Evolutionary conservation across 2,329 filamentous ascomycete genomes (phyloP), one percentile per base, ranked within the genome.

Genomic region (Phialocephala subalpina): DNA sequence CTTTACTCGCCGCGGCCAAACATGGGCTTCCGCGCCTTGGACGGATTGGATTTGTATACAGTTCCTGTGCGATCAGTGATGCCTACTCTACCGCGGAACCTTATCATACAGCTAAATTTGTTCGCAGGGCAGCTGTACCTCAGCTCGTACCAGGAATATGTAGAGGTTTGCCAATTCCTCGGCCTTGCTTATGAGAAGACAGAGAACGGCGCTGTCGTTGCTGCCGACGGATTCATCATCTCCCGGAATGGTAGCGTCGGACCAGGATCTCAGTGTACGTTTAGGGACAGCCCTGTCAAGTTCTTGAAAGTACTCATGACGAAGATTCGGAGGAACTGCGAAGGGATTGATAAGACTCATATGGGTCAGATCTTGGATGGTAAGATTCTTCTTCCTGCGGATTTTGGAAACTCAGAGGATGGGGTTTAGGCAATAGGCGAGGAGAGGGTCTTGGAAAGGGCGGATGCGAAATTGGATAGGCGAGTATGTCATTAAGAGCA

Each of bases 111-210:
- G 63, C 80, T 93, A 0, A 90, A 90, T 52, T 77, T 93, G 0
- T 92, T 93, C 62, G 81, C 91, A 0, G 91, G 90, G 0, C 88
- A 91, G 63, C 80, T 92, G 0, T 93, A 92, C 69, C 79, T 92
- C 11, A 75, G 74, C 0, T 82, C 80, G 0, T 85, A 81, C 52
- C 65, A 77, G 0, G 84, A 91, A 61, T 93, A 92, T 67, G 68
- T n/a, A 6, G 33, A 38, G 22, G 22, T 62, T 1, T 69, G 87
- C 66, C 73, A 78, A 0, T 83, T 82, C 49, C 77, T 92, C 0
- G 84, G 87, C 0, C 72, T 91, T 0, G 75, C 80, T 0, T 80
- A 75, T 22, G 38, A 69, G 0, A 65, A 66, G 1, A 56, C 68
- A 1, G 27, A 65, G 12, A 27, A 60, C 35, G 33, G 58, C 33